phyloP scores from a whole-genome alignment of 768 basidiomycete species.

The Amanita fuliginea region DNA sequence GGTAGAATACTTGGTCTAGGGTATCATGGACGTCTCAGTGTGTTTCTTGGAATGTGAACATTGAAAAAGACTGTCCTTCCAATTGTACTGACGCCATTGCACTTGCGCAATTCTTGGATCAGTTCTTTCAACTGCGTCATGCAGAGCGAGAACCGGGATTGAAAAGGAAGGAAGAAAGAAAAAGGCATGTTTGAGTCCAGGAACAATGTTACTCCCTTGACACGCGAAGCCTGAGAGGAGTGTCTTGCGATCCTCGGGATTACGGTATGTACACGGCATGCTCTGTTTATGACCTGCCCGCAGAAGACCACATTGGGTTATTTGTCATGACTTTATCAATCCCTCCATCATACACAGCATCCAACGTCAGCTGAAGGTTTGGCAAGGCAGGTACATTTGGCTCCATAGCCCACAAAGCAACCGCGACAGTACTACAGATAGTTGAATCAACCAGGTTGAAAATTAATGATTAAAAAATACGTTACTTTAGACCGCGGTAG shows the following conservation, averaged over 20 bases:
- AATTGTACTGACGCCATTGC: too few species aligned
- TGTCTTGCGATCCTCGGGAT: neutral
- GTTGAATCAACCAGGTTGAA: neutral
- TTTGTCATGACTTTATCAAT: conserved; percentile 43
- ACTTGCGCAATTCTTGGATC: too few species aligned
- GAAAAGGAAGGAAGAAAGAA: too few species aligned
- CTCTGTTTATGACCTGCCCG: conserved; percentile 13
- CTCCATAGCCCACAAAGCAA: conserved; percentile 64
- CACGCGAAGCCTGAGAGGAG: too few species aligned
- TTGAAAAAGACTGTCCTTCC: too few species aligned
- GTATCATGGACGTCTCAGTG: too few species aligned
- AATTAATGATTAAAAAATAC: neutral
- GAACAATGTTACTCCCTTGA: neutral
- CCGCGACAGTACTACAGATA: conserved; percentile 36
- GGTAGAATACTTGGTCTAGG: too few species aligned
- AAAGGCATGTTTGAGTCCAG: neutral
- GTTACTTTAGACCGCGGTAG: conserved; percentile 62
- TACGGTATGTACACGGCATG: too few species aligned
- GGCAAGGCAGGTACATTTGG: conserved; percentile 34
- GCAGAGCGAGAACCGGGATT: too few species aligned
- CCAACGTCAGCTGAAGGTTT: conserved; percentile 39
- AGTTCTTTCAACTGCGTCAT: too few species aligned
- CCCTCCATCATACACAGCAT: conserved; percentile 54
- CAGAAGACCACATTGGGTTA: conserved; percentile 47
- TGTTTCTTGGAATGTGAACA: too few species aligned